Conservation (phyloP, 2,329 filamentous ascomycete genomes). For the Ustulina deusta region DNA sequence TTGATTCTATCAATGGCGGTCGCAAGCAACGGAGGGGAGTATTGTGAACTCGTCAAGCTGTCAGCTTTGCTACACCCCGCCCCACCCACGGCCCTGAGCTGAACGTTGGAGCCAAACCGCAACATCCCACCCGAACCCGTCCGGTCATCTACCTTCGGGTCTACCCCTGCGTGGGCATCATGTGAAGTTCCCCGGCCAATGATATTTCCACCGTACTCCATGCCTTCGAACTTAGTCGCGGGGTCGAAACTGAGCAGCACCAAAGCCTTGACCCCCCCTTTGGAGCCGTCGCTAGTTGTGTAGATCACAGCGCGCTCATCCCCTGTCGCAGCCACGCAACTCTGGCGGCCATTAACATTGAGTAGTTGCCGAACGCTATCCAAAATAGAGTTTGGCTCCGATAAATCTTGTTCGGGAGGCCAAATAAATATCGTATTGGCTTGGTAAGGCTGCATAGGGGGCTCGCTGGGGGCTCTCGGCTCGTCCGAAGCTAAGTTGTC, state of each 20-base stretch:
- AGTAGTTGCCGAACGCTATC: slow-evolving; percentile 43
- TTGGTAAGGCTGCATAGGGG: slow-evolving; percentile 34
- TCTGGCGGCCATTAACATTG: slow-evolving; percentile 40
- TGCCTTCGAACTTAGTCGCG: slow-evolving; percentile 42
- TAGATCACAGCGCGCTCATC: slow-evolving; percentile 50
- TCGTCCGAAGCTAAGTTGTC: background rate
- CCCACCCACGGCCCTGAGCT: slow-evolving; percentile 24
- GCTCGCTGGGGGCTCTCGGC: background rate
- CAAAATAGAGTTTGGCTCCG: slow-evolving; percentile 28
- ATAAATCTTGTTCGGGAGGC: slow-evolving; percentile 42
- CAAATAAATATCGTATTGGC: slow-evolving; percentile 46
- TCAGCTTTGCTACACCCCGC: slow-evolving; percentile 7
- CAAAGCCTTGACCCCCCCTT: slow-evolving; percentile 41
- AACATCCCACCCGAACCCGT: slow-evolving; percentile 1
- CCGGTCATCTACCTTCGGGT: background rate
- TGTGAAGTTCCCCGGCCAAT: slow-evolving; percentile 37
- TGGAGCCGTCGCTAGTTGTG: slow-evolving; percentile 39
- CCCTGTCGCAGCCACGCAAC: slow-evolving; percentile 41
- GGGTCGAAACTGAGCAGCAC: slow-evolving; percentile 50
- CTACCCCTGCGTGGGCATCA: slow-evolving; percentile 9
- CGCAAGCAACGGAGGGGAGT: background rate
- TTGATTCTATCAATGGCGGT: background rate
- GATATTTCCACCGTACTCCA: slow-evolving; percentile 40
- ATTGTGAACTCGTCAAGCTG: background rate
- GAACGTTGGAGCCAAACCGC: slow-evolving; percentile 27